A percentile compares a stretch with the other conserved stretches of the same genome.
Conservation (phyloP, 768 basidiomycete genomes). For the Trametes cingulata region DNA sequence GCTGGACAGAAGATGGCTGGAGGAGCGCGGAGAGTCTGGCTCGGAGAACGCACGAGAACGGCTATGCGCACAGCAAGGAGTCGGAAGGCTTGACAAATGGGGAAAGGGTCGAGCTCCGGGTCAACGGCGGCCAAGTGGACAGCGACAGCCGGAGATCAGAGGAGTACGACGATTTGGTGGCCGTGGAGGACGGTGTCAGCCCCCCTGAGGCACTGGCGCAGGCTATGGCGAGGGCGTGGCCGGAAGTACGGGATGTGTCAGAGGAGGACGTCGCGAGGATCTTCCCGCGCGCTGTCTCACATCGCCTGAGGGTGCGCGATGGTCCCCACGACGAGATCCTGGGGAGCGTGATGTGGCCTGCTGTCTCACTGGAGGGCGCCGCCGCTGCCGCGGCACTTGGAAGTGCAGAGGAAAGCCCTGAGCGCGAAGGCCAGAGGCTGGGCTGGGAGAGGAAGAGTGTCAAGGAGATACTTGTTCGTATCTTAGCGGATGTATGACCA, state of each 20-base stretch:
- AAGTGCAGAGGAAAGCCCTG: not conserved
- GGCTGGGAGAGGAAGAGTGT: slow-evolving; percentile 51
- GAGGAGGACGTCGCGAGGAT: slow-evolving; percentile 77
- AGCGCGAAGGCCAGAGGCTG: slow-evolving; percentile 16
- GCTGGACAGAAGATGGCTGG: slow-evolving; percentile 18
- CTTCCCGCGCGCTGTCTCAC: slow-evolving; percentile 70
- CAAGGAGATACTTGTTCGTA: slow-evolving; percentile 64
- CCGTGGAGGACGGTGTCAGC: not conserved
- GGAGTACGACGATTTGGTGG: not conserved
- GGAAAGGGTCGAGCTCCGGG: slow-evolving; percentile 3
- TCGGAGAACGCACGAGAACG: slow-evolving; percentile 14
- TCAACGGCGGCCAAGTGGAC: slow-evolving; percentile 2
- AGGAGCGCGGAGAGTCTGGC: slow-evolving; percentile 22
- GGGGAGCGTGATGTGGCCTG: slow-evolving; percentile 62
- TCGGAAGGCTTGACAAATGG: not conserved
- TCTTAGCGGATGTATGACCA: slow-evolving; percentile 51
- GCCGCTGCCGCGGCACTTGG: slow-evolving; percentile 13
- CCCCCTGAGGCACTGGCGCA: slow-evolving; percentile 13
- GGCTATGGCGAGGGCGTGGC: slow-evolving; percentile 23
- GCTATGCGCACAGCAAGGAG: not conserved
- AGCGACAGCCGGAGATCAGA: not conserved
- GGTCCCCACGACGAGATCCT: slow-evolving; percentile 72
- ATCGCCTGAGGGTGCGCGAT: slow-evolving; percentile 70
- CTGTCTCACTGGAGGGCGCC: slow-evolving; percentile 31
- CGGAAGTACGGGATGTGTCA: slow-evolving; percentile 52